Percentiles rank a stretch among this genome's conserved stretches.
phyloP scores from a whole-genome alignment of 1,139 yeast species.

The Oligophagozyma castellii region DNA sequence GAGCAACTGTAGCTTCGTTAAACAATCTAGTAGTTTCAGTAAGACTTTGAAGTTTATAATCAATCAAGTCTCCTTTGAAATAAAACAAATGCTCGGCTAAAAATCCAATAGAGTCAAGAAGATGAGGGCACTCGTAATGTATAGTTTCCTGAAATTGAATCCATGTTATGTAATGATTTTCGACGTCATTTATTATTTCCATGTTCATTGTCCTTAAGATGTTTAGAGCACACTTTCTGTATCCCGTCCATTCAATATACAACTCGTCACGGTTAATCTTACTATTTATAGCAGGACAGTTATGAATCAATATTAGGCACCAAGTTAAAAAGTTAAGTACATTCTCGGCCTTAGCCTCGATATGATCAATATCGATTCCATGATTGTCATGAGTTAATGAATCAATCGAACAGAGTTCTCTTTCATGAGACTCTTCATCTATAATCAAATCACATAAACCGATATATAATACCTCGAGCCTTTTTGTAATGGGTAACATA shows the following conservation, averaged over 20 bases:
- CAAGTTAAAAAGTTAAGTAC: constrained; percentile 13
- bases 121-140: constrained; percentile 24
- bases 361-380: no score
- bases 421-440: no score
- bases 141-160: constrained; percentile 27
- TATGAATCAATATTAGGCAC: constrained; percentile 27
- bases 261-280: constrained; percentile 7
- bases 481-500: no score
- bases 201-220: constrained; percentile 36
- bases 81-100: constrained; percentile 29
- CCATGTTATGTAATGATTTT: constrained; percentile 22
- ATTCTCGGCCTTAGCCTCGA: neutral
- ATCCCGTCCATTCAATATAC: constrained; percentile 13
- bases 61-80: constrained; percentile 10
- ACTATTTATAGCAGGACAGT: constrained; percentile 21
- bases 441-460: no score
- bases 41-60: constrained; percentile 1
- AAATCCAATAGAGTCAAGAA: constrained; percentile 28
- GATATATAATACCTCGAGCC: no score
- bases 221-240: constrained; percentile 19
- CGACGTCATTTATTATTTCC: constrained; percentile 18
- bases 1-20: constrained; percentile 18
- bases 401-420: no score
- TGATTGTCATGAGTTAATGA: no score
- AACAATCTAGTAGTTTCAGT: neutral